Base-by-base conservation (phyloP, 345 rosid genomes). In the Camelina sativa region DNA sequence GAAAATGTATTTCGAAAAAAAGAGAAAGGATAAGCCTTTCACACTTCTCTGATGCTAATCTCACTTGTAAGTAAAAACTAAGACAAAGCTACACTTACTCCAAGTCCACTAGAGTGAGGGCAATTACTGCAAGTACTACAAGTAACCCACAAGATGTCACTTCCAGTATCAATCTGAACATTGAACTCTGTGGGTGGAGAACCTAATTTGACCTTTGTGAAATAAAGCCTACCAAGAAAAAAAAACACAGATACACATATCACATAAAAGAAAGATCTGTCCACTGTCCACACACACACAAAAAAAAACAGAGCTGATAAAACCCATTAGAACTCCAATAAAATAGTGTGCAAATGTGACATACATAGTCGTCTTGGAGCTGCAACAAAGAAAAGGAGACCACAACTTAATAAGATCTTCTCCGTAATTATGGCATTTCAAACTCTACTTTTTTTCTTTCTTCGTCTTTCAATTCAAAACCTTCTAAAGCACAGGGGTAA, bases 151-250 rank as follows among this genome's bases (percentile, higher is more conserved):
- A 94, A 81, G 67, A 91, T 86, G 50, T 94, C 97, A 34, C 98
- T 94, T 79, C 98, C 97, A 7, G 97, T 95, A 80, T 95, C 99
- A 78, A 95, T 95, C 86, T 95, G 97, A 84, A 92, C 97, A 77
- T 85, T 92, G 86, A 90, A 95, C 62, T 87, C 99, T 84, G 86
- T 87, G 43, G 99, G 96, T 75, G 99, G 99, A 74, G 96, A 87
- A 11, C 99, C 97, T 56, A 95, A 55, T 77, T 89, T 92, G 82
- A 95, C 97, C 86, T 88, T 90, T 11, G 99, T 95, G 77, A 90
- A 92, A 78, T 95, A 95, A 65, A 95, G 88, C 87, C 99, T 95
- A 80, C 35, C 61, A 72, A 84, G 54, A 79, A 63, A 76, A 46
- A 46, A 70, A 15, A 40, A 78, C 15, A 70, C 1, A 66, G 25